Conservation (phyloP, 2,329 filamentous ascomycete genomes). For the Diaporthe velutina region DNA sequence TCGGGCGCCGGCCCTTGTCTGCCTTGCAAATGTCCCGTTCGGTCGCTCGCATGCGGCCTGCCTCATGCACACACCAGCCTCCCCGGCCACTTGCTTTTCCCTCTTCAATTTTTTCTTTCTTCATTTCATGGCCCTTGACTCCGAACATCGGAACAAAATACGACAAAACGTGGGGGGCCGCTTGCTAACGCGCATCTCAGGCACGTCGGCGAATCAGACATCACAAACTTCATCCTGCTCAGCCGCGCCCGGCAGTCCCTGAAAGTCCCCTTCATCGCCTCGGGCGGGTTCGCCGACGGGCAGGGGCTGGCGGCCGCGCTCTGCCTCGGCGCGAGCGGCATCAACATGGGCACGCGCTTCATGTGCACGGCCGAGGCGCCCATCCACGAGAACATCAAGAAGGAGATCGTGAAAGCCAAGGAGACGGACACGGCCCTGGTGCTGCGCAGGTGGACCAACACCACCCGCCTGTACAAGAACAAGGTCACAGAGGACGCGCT, state of each 20-base stretch:
- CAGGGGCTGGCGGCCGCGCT: slow-evolving; percentile 92
- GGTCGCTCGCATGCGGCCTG: slow-evolving; percentile 3
- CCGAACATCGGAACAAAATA: background rate
- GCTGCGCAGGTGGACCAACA: slow-evolving; percentile 93
- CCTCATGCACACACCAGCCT: background rate
- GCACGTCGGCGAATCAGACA: slow-evolving; percentile 88
- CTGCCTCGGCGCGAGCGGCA: slow-evolving; percentile 88
- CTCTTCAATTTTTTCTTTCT: background rate
- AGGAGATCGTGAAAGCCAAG: slow-evolving; percentile 87
- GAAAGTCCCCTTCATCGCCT: slow-evolving; percentile 92
- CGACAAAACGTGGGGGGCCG: background rate
- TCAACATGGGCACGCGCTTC: slow-evolving; percentile 99
- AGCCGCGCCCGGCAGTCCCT: slow-evolving; percentile 87
- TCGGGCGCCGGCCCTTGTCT: background rate
- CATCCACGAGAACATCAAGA: slow-evolving; percentile 93
- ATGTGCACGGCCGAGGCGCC: slow-evolving; percentile 96
- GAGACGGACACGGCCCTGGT: slow-evolving; percentile 94
- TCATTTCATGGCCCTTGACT: background rate
- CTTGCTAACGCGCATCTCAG: slow-evolving; percentile 42
- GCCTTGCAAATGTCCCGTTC: background rate
- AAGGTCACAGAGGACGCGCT: slow-evolving; percentile 86
- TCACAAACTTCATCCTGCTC: slow-evolving; percentile 91
- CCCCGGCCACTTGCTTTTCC: slow-evolving; percentile 3
- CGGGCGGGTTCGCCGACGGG: slow-evolving; percentile 94
- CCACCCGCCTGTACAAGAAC: slow-evolving; percentile 88